Evolutionary conservation across 805 yeast genomes (phyloP), one percentile per base, ranked within the genome.

Genomic region (Starmerella floricola): DNA sequence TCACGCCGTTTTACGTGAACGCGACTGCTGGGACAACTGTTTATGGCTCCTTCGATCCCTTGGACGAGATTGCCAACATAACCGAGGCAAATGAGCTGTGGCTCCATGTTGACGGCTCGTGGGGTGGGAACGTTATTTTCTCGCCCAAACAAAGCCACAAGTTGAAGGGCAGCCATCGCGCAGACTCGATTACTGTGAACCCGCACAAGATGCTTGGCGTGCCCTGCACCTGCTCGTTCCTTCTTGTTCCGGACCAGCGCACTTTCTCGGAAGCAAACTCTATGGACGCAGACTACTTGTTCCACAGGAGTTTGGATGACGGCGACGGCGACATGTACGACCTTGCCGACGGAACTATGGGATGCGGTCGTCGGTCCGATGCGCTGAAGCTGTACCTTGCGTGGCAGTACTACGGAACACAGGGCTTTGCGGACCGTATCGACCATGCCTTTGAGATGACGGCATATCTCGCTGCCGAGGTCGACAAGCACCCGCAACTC

Each of bases 151-250:
- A 74, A 41, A 21, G 27, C 6, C 36, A 59, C 42, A 68, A 70
- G 50, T 59, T 83, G 46, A 55, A 60, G 15, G 94, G 94, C 1
- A 58, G 72, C 26, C 71, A 79, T 32, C 55, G 68, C 17, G 94
- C 91, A 1, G 73, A 83, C 59, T 78, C 87, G 10, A 67, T 83
- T 42, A 83, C 94, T 2, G 71, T 76, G 18, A 84, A 83, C 55
- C 94, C 94, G 3, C 94, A 83, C 63, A 83, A 83, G 55, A 76
- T 80, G 82, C 68, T 83, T 33, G 94, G 94, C n/a, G 83, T 80
- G 12, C 94, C 94, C 13, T 55, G 64, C 45, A 65, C 69, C 0
- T 72, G 76, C 53, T 79, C 88, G 15, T 83, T 84, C 57, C 62
- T 83, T 44, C 65, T 83, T 35, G 65, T 82, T 6, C 91, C 91